Conservation (phyloP, 148 eudicot species). For the Chenopodium formosanum region DNA sequence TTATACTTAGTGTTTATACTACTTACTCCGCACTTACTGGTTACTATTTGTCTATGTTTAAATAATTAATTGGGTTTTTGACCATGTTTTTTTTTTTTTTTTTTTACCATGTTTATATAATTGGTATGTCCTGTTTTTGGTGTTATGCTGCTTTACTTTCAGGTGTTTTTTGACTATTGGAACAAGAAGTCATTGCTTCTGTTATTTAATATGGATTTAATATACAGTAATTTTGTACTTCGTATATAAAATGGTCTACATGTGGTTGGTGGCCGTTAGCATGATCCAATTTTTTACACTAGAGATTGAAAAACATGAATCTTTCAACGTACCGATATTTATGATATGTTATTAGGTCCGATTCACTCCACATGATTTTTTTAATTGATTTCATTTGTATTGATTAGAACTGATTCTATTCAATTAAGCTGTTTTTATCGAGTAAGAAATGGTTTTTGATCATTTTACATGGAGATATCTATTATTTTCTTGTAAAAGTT, state of each 20-base stretch:
- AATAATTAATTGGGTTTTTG: too few relatives aligned
- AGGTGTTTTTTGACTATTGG: background rate
- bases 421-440: background rate
- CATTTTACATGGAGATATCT: background rate
- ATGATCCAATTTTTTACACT: background rate
- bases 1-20: too few relatives aligned
- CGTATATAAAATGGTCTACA: background rate
- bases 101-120: background rate
- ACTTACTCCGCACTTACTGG: too few relatives aligned
- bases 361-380: background rate
- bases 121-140: background rate
- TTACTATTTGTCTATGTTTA: too few relatives aligned
- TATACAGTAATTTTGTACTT: background rate
- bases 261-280: background rate
- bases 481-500: background rate
- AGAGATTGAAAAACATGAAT: background rate
- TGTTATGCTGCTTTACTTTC: background rate
- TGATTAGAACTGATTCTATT: background rate
- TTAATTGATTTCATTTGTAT: too few relatives aligned
- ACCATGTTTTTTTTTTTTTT: too few relatives aligned
- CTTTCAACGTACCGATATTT: background rate
- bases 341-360: background rate
- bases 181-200: background rate
- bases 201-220: background rate
- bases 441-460: background rate